phyloP scores from a whole-genome alignment of 129 eudicot species.

The Erigeron canadensis region DNA sequence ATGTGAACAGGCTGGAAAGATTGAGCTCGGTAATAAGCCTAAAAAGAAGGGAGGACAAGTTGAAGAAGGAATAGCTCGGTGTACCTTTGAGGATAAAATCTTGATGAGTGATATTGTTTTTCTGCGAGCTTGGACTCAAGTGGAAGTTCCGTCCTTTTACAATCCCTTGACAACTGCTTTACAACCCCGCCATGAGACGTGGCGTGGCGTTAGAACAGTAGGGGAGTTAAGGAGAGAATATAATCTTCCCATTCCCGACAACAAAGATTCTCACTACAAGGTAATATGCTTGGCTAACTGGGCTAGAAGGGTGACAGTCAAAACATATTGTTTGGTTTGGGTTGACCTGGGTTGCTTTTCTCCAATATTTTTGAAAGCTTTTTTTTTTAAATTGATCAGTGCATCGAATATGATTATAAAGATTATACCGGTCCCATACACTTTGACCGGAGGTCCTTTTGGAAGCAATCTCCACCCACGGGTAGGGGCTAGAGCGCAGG shows the following conservation, averaged over 20 bases:
- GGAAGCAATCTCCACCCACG: no score
- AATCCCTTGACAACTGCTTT: conserved; percentile 94
- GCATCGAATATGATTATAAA: not conserved
- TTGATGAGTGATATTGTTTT: conserved; percentile 94
- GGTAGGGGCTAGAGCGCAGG: no score
- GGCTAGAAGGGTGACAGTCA: not conserved
- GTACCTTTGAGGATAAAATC: conserved; percentile 96
- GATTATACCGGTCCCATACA: not conserved
- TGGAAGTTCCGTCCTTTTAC: conserved; percentile 80
- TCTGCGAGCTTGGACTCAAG: conserved; percentile 91
- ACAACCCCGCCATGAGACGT: conserved; percentile 81
- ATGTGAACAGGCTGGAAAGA: conserved; percentile 79
- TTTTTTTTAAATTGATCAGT: not conserved
- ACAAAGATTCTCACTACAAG: conserved; percentile 88
- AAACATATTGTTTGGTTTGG: not conserved
- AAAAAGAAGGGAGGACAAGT: conserved; percentile 54
- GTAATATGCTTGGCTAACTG: conserved; percentile 33
- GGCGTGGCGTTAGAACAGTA: conserved; percentile 97
- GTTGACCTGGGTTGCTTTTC: not conserved
- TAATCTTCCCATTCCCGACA: conserved; percentile 73
- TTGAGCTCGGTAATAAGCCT: conserved; percentile 68
- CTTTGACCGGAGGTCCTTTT: no score
- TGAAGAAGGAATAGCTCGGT: conserved; percentile 90
- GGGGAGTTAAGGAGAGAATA: conserved; percentile 68
- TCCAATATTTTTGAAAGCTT: no score